Evolutionary conservation across 2,329 filamentous ascomycete species (phyloP), one percentile per base, ranked within the genome.

Genomic region (Fusarium siculi): DNA sequence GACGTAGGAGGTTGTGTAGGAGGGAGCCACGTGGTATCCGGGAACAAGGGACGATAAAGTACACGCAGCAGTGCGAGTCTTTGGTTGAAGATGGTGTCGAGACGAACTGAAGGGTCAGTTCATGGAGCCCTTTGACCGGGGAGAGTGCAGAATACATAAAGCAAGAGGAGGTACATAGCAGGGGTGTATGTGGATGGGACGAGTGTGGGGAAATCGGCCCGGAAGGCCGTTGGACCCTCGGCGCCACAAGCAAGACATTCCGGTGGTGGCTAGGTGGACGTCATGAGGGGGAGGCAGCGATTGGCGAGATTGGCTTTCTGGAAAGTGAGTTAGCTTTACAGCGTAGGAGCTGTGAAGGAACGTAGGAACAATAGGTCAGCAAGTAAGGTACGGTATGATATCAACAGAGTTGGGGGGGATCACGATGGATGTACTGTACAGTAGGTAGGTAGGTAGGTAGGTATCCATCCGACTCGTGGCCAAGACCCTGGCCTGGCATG

Each of bases 181-280:
- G 52, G 68, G 68, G 55, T 72, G 67, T 44, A 63, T 49, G 34
- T 43, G 46, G 62, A 60, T 69, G 68, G 61, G 65, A 60, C 40
- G 73, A 76, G 71, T 77, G 76, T 74, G 72, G 72, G 76, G 74
- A 74, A 78, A 75, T 77, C 76, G 76, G 76, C 47, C 76, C 76
- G 76, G 64, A 39, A 61, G 53, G 56, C 76, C 76, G 76, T 68
- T 61, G 53, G 36, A 46, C 49, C 67, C 49, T 70, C 76, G 76
- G 76, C 74, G 73, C 76, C 74, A 78, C 76, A 70, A 66, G 42
- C 55, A 65, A 52, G 44, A 59, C 54, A 66, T 75, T 76, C 76
- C 76, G 76, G 71, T 53, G 66, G 70, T 67, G 28, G 28, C 28
- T 30, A 30, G 28, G 28, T 30, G 70, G 68, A 73, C 68, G 61